Percentiles rank a stretch among this genome's conserved stretches.
phyloP scores from a whole-genome alignment of 2,329 filamentous ascomycete genomes.

The Elsinoe necatrix region DNA sequence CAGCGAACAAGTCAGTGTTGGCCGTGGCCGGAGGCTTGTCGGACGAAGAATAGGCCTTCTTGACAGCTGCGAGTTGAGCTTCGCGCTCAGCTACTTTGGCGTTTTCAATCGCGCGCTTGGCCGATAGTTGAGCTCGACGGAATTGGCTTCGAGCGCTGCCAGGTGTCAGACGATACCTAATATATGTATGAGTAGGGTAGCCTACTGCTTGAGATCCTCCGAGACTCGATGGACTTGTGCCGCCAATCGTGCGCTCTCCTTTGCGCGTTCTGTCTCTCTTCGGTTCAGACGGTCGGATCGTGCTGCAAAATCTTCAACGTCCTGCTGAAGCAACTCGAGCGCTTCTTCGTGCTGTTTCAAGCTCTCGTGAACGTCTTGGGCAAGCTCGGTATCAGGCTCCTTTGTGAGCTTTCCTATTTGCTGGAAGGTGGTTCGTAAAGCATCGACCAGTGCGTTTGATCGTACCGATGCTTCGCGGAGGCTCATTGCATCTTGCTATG shows the following conservation, averaged over 20 bases:
- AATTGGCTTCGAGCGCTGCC: slow-evolving; percentile 56
- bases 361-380: slow-evolving; percentile 68
- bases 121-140: slow-evolving; percentile 70
- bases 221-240: slow-evolving; percentile 59
- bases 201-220: slow-evolving; percentile 64
- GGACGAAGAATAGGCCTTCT: slow-evolving; percentile 31
- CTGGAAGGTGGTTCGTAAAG: slow-evolving; percentile 45
- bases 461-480: slow-evolving; percentile 12
- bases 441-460: slow-evolving; percentile 39
- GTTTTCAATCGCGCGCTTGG: slow-evolving; percentile 63
- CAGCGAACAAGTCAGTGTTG: slow-evolving; percentile 33
- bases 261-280: slow-evolving; percentile 48
- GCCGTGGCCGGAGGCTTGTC: slow-evolving; percentile 21
- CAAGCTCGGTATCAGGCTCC: slow-evolving; percentile 60
- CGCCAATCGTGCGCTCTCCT: slow-evolving; percentile 56
- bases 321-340: slow-evolving; percentile 69
- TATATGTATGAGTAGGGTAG: background rate
- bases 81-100: slow-evolving; percentile 71
- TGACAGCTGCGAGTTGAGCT: slow-evolving; percentile 60
- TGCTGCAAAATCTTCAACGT: slow-evolving; percentile 60
- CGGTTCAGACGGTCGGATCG: slow-evolving; percentile 31
- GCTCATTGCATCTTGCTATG: slow-evolving; percentile 1
- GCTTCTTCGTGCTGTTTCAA: slow-evolving; percentile 76
- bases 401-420: slow-evolving; percentile 50
- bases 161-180: background rate